Evolutionary conservation across 371 early-diverging fungal genomes (phyloP).

Genomic region (Rozella allomycis): DNA sequence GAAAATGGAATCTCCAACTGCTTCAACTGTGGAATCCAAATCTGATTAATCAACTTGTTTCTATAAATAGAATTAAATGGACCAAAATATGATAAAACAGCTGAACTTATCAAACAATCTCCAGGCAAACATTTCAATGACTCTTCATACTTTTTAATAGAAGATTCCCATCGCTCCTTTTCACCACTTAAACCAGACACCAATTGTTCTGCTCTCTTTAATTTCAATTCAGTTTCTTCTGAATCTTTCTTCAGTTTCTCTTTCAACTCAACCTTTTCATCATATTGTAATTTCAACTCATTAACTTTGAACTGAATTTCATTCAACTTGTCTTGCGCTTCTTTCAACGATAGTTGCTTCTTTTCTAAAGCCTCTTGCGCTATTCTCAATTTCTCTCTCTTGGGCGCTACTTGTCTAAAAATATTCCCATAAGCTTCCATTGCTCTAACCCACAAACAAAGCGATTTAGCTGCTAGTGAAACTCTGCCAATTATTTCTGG

Average conservation of each 20-base stretch:
- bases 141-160: slow-evolving; percentile 24
- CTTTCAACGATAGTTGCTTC: slow-evolving; percentile 23
- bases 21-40: slow-evolving; percentile 21
- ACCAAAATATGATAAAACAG: slow-evolving; percentile 29
- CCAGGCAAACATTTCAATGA: slow-evolving; percentile 19
- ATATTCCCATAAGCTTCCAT: slow-evolving; percentile 34
- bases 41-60: slow-evolving; percentile 11
- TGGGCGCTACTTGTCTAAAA: slow-evolving; percentile 28
- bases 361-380: slow-evolving; percentile 30
- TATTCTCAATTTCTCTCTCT: slow-evolving; percentile 24
- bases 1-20: slow-evolving; percentile 23
- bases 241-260: slow-evolving; percentile 25
- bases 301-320: slow-evolving; percentile 30
- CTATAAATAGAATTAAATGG: slow-evolving; percentile 24
- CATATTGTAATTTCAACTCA: slow-evolving; percentile 26
- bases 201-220: slow-evolving; percentile 24
- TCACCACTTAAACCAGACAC: slow-evolving; percentile 29
- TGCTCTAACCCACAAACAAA: slow-evolving; percentile 33
- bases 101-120: slow-evolving; percentile 26
- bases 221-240: slow-evolving; percentile 23
- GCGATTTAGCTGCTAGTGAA: slow-evolving; percentile 27
- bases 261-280: slow-evolving; percentile 24
- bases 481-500: slow-evolving; percentile 31
- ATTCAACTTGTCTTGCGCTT: slow-evolving; percentile 23
- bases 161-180: slow-evolving; percentile 24